Evolutionary conservation across 495 filamentous ascomycete genomes (phyloP), one percentile per base, ranked within the genome.

Genomic region (Xeromyces bisporus): DNA sequence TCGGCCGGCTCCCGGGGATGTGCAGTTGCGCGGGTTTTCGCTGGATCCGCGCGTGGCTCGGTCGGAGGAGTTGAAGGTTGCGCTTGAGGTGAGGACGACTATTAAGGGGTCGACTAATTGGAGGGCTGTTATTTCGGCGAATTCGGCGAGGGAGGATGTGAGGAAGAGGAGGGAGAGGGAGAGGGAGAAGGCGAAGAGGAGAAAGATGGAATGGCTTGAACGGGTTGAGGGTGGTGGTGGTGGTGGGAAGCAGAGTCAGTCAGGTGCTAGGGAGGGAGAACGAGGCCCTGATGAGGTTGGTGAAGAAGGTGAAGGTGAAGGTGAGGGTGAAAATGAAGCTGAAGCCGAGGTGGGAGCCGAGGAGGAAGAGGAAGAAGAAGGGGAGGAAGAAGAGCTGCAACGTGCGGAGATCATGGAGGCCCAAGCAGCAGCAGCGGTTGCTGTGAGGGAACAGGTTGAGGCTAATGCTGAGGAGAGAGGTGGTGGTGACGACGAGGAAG

Each of bases 101-200:
- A 55, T 58, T 29, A 58, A 60, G 33, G 47, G 56, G 2, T 41
- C 58, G 28, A 46, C 53, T 12, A 34, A 46, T 34, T 56, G 56
- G 50, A 47, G 41, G 40, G 34, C 30, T 28, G 30, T 24, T 21
- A 20, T 15, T 12, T 9, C 28, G 12, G 8, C 29, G 27, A 13
- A n/a, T 9, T 3, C 24, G 24, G 10, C n/a, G 24, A 6, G 10
- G 21, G 10, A 23, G 21, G 21, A 6, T 23, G 21, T 5, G 25
- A 35, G 73, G 31, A 32, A 33, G 15, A 41, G 39, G 32, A 47
- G 37, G 33, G 35, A 48, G 26, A 44, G 42, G 33, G 44, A 43
- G 23, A 44, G 43, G 39, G 42, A 41, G 39, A 42, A 34, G 31
- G 30, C 33, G 41, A 34, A 44, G 40, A 41, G 36, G 29, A 42